Conservation (phyloP, 148 eudicot genomes). For the Limonium bicolor region DNA sequence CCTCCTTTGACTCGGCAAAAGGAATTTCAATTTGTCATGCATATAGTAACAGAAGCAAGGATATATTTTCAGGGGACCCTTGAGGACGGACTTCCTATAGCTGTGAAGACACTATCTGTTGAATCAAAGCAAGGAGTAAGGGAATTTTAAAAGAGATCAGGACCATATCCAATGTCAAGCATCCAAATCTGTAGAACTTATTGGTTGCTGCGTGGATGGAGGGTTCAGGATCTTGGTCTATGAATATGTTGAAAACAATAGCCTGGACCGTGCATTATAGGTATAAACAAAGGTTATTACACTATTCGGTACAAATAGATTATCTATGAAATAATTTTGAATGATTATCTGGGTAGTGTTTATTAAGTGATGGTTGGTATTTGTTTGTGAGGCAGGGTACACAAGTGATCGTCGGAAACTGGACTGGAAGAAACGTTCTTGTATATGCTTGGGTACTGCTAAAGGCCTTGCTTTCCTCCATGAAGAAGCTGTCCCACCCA, state of each 20-base stretch:
- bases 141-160: constrained; percentile 70
- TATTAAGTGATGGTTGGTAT: not conserved
- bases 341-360: not conserved
- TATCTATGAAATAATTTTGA: not conserved
- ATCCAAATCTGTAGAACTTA: constrained; percentile 69
- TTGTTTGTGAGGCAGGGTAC: not conserved
- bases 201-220: constrained; percentile 75
- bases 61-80: not conserved
- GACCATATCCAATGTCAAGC: constrained; percentile 59
- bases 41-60: no score
- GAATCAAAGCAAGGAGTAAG: constrained; percentile 11
- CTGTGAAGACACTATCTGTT: not conserved
- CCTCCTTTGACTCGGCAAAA: not conserved
- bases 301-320: not conserved
- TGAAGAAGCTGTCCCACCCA: not conserved
- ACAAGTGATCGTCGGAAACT: not conserved
- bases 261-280: constrained; percentile 73
- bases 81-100: not conserved
- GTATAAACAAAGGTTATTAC: constrained; percentile 16
- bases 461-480: constrained; percentile 6
- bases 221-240: constrained; percentile 59
- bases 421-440: constrained; percentile 1
- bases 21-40: not conserved
- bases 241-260: constrained; percentile 66
- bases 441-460: constrained; percentile 4